phyloP scores from a whole-genome alignment of 345 rosid species.

The Linum trigynum region DNA sequence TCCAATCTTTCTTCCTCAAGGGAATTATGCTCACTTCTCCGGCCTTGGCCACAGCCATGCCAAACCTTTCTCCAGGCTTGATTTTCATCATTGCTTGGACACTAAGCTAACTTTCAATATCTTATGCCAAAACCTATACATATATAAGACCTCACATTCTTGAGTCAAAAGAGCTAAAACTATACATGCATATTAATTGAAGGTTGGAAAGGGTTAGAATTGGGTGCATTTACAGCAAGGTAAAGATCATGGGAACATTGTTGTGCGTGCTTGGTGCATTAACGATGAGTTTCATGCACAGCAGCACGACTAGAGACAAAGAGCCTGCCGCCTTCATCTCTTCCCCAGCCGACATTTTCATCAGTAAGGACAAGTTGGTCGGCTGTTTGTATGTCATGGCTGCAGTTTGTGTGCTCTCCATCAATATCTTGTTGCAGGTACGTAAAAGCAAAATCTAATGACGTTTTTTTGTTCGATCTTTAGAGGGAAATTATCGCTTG shows the following conservation, averaged over 20 bases:
- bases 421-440: slow-evolving; percentile 74
- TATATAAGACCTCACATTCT: too few relatives aligned
- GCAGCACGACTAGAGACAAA: slow-evolving; percentile 22
- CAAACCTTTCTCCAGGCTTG: slow-evolving; percentile 82
- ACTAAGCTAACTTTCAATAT: slow-evolving; percentile 30
- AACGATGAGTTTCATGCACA: slow-evolving; percentile 72
- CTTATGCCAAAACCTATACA: not conserved
- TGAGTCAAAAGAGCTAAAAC: not conserved
- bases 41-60: slow-evolving; percentile 94
- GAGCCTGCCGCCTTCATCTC: slow-evolving; percentile 11
- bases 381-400: slow-evolving; percentile 73
- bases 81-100: slow-evolving; percentile 85
- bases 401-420: slow-evolving; percentile 53
- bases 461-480: not conserved
- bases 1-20: slow-evolving; percentile 59
- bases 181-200: slow-evolving; percentile 7
- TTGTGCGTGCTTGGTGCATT: slow-evolving; percentile 74
- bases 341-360: not conserved
- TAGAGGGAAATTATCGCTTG: not conserved
- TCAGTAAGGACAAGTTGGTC: slow-evolving; percentile 49
- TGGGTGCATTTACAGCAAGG: slow-evolving; percentile 60
- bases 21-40: slow-evolving; percentile 84
- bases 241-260: slow-evolving; percentile 68
- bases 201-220: slow-evolving; percentile 74
- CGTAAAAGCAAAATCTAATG: not conserved